These are phyloP conservation scores for Beta vulgaris DNA, from an alignment of 148 eudicot genomes.

Conservation along the genomic window DNA sequence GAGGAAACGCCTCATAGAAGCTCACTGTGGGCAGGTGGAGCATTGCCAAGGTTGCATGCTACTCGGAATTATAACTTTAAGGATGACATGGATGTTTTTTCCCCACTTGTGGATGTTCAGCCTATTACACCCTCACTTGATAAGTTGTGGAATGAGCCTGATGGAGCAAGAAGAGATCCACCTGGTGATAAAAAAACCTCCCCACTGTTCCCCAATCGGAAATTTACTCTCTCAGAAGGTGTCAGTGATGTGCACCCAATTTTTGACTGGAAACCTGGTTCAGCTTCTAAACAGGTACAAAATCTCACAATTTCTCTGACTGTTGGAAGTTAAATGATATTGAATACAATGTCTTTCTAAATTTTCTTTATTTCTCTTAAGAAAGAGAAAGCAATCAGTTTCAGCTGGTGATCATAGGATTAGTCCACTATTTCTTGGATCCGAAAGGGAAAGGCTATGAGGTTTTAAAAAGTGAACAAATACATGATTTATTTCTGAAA, in stretches of 20 bases:
- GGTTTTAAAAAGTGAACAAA: too few relatives aligned
- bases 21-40: conserved; percentile 57
- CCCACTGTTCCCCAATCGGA: conserved; percentile 46
- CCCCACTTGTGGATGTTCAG: conserved; percentile 90
- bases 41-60: conserved; percentile 68
- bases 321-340: neutral
- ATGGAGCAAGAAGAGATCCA: conserved; percentile 50
- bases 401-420: neutral
- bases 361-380: neutral
- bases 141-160: conserved; percentile 67
- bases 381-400: neutral
- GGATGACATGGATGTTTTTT: conserved; percentile 98
- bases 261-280: conserved; percentile 69
- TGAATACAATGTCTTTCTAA: neutral
- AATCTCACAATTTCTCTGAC: neutral
- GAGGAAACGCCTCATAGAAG: conserved; percentile 66
- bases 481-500: too few relatives aligned
- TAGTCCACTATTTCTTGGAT: too few relatives aligned
- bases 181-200: conserved; percentile 53
- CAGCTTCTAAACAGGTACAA: conserved; percentile 62
- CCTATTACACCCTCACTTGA: conserved; percentile 82
- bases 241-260: conserved; percentile 44
- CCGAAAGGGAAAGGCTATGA: too few relatives aligned
- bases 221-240: conserved; percentile 49
- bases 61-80: conserved; percentile 61